Base-by-base conservation (phyloP, 495 filamentous ascomycete species). In the Saxophila tyrrhenica region DNA sequence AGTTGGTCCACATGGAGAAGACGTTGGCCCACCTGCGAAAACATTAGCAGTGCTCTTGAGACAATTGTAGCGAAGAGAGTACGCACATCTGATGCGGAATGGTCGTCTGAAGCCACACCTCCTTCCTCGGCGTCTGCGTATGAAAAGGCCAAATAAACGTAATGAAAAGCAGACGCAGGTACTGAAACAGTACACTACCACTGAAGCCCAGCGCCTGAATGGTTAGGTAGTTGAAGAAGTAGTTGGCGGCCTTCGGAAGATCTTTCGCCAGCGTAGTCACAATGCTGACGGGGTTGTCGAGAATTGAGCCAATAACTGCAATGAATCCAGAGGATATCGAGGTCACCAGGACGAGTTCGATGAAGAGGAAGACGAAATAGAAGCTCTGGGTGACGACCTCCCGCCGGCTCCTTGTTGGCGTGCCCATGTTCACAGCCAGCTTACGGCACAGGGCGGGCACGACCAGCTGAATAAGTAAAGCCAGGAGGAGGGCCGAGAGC, bases 211-310 rank as follows among this genome's bases (percentile, higher is more conserved):
- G 25, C 1, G 49, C 51, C 24, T 54, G 51, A 24, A 54, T 48
- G 43, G 51, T 56, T n/a, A 56, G 48, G 48, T 56, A 56, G 45
- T 49, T 50, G 53, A 56, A 50, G 47, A 50, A 56, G 39, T 50
- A 56, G 35, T 56, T 56, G 24, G 53, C 45, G 20, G 53, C 53
- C 25, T 49, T 56, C 5, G 53, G 53, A 8, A 56, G 53, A 29
- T 51, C 41, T 9, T 15, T 41, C 7, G 53, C 53, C 17, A 56
- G 24, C 3, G 24, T 41, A 16, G 9, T 46, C 3, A 32, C 13
- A 21, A 58, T 43, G 2, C 44, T 57, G 11, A 52, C 35, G 1
- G 51, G 47, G 47, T 48, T 44, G 19, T 61, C 25, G 19, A 58
- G 3, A 16, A 65, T 35, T 5, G 57, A 25, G 3, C 32, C 32